Conservation (phyloP, 495 filamentous ascomycete genomes). For the Lophiostoma macrostomum region DNA sequence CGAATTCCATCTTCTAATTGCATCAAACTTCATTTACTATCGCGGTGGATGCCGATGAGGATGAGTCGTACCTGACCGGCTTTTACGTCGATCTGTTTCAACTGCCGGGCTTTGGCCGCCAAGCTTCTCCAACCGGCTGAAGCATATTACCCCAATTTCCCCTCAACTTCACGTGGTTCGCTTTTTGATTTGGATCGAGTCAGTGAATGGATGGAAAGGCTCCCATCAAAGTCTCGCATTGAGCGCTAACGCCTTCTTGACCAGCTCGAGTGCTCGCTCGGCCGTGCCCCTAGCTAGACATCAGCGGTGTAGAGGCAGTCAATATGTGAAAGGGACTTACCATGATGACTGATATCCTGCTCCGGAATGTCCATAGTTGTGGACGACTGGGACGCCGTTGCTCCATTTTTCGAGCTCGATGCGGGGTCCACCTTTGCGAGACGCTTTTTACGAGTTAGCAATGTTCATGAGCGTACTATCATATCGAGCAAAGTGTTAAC, state of each 20-base stretch:
- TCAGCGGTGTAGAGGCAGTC: neutral
- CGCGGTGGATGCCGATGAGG: too few species aligned
- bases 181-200: too few species aligned
- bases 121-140: too few species aligned
- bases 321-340: conserved; percentile 13
- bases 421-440: conserved; percentile 19
- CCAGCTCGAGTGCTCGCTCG: conserved; percentile 11
- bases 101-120: too few species aligned
- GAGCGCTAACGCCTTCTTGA: conserved; percentile 15
- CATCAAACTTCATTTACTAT: too few species aligned
- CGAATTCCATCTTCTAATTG: too few species aligned
- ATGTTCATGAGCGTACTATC: too few species aligned
- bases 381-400: conserved; percentile 18
- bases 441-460: conserved; percentile 6
- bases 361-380: conserved; percentile 29
- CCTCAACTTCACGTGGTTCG: too few species aligned
- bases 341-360: conserved; percentile 31
- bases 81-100: too few species aligned
- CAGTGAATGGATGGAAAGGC: too few species aligned
- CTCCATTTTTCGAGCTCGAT: conserved; percentile 24
- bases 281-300: conserved; percentile 18
- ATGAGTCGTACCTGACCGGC: too few species aligned
- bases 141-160: too few species aligned
- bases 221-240: conserved; percentile 8
- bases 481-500: neutral